Base-by-base conservation (phyloP, 345 rosid species). In the Anacardium occidentale region DNA sequence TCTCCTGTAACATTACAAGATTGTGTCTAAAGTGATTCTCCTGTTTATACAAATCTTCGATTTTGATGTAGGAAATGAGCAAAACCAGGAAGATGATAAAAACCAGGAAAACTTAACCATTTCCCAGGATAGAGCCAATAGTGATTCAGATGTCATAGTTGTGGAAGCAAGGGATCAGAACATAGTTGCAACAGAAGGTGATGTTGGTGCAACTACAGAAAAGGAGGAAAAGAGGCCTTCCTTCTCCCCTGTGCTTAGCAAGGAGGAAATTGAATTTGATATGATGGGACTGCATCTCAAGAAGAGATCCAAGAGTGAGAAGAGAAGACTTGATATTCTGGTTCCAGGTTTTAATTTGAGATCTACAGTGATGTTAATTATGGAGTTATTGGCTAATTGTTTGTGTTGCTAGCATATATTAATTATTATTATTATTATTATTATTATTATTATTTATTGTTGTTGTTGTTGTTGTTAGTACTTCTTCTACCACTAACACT, bases 51-150 rank as follows among this genome's bases (percentile, higher is more conserved):
- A 7, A n/a, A 45, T 11, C 10, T 53, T 22, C 29, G 63, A 52
- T 67, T 17, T 55, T 29, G 66, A 70, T 66, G 29, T 70, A 75
- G 82, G 71, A 20, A 32, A 70, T 25, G 58, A 0, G 24, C 47
- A 70, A 64, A 75, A 45, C 12, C 56, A 37, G 60, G 65, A 69
- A 13, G 77, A 70, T 44, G 18, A 6, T 50, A 50, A 50, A 14
- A 50, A 50, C 2, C n/a, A 50, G 20, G 18, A 50, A 50, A 50
- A 50, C 15, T 50, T 50, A 50, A 50, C 53, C 18, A 18, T 13
- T 4, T 50, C 18, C 15, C 18, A 47, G 3, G 3, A 15, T 15
- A 50, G 18, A 14, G 53, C 53, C 18, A 50, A 50, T 15, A 14
- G 53, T 0, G 18, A 50, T 3, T 50, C 53, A 50, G 18, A 14